Conservation (phyloP, 371 early-diverging fungal genomes). For the Zancudomyces culisetae region DNA sequence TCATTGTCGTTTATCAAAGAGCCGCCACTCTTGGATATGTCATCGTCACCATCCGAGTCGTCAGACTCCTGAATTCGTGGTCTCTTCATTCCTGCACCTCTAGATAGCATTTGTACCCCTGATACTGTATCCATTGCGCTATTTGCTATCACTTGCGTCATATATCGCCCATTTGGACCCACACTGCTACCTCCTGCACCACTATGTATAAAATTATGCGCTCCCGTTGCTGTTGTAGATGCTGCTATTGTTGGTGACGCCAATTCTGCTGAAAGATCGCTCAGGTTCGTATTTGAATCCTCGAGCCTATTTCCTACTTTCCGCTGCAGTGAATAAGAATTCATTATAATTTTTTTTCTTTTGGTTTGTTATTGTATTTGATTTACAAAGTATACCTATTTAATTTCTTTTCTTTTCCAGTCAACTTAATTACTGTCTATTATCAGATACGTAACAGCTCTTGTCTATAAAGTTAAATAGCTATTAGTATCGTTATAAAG, state of each 20-base stretch:
- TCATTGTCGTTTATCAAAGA: constrained; percentile 18
- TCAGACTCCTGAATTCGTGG: not conserved
- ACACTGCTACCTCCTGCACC: not conserved
- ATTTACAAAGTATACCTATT: too few species aligned
- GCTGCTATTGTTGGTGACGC: too few species aligned
- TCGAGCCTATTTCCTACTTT: not conserved
- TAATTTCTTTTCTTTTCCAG: too few species aligned
- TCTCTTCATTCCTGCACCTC: not conserved
- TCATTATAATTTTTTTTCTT: not conserved
- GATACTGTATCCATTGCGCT: not conserved
- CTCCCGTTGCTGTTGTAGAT: too few species aligned
- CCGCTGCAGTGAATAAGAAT: not conserved
- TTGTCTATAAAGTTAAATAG: too few species aligned
- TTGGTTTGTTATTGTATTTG: too few species aligned
- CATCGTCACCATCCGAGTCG: not conserved
- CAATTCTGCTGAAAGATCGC: too few species aligned
- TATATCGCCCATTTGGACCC: not conserved
- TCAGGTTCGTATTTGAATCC: not conserved
- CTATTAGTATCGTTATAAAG: too few species aligned
- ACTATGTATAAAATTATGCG: too few species aligned
- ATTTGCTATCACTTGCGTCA: constrained; percentile 2
- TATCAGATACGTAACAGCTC: too few species aligned
- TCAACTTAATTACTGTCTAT: too few species aligned
- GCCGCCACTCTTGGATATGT: not conserved
- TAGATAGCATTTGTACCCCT: not conserved